phyloP scores from a whole-genome alignment of 176 grass and related monocot genomes.

The Pharus latifolius region DNA sequence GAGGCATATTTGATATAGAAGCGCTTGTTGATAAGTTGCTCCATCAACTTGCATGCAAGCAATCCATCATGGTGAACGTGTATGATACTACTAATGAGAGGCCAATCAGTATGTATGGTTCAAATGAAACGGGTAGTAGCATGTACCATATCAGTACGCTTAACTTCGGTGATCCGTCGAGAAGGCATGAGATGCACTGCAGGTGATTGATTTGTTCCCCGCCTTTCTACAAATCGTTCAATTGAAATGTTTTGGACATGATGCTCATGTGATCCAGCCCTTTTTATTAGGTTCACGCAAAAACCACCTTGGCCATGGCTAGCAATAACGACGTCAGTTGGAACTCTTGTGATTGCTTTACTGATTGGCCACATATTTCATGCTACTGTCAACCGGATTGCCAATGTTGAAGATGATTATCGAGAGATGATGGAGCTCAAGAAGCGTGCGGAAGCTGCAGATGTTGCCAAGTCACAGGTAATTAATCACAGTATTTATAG shows the following conservation, averaged over 20 bases:
- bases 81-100: conserved; percentile 76
- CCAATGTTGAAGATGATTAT: conserved; percentile 86
- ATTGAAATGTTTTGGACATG: not conserved
- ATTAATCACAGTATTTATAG: not conserved
- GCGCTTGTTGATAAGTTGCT: conserved; percentile 85
- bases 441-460: conserved; percentile 73
- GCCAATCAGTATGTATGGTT: conserved; percentile 85
- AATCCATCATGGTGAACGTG: conserved; percentile 89
- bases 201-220: conserved; percentile 37
- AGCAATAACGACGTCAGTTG: conserved; percentile 64
- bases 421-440: conserved; percentile 69
- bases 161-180: conserved; percentile 82
- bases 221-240: not conserved
- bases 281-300: conserved; percentile 61
- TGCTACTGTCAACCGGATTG: conserved; percentile 65
- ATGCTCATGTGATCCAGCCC: not conserved
- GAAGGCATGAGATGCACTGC: conserved; percentile 99
- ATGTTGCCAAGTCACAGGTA: conserved; percentile 93
- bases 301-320: conserved; percentile 65
- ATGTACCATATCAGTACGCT: conserved; percentile 65
- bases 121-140: conserved; percentile 25
- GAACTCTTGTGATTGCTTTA: conserved; percentile 63
- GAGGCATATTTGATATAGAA: conserved; percentile 97
- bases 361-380: conserved; percentile 66
- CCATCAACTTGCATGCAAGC: conserved; percentile 78